phyloP scores from a whole-genome alignment of 352 stramenopile genomes.

The Pythium graminicola region DNA sequence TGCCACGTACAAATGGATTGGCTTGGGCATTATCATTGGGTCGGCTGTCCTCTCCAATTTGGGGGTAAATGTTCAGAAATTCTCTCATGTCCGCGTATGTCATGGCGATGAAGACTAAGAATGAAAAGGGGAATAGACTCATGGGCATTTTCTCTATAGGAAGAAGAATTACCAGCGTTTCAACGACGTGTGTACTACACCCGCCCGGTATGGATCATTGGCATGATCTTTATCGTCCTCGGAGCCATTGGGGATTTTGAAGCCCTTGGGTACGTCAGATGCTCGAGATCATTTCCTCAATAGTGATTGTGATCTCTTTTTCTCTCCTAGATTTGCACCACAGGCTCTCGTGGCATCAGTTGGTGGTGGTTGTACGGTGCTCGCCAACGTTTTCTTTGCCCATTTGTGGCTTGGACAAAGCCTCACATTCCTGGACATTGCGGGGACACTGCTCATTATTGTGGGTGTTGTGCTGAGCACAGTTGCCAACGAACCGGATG shows the following conservation, averaged over 20 bases:
- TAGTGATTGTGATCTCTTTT: too few relatives aligned
- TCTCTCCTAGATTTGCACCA: too few relatives aligned
- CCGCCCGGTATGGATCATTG: slow-evolving; percentile 86
- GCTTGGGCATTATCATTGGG: slow-evolving; percentile 66
- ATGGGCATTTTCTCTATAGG: too few relatives aligned
- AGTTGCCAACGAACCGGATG: slow-evolving; percentile 72
- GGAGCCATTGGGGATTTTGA: slow-evolving; percentile 85
- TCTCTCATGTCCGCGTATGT: slow-evolving; percentile 4
- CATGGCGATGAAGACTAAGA: too few relatives aligned
- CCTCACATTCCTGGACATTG: slow-evolving; percentile 54
- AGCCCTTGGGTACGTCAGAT: slow-evolving; percentile 81
- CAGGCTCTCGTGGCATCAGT: slow-evolving; percentile 85
- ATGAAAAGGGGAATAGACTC: too few relatives aligned
- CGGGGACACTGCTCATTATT: slow-evolving; percentile 74
- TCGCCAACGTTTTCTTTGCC: slow-evolving; percentile 84
- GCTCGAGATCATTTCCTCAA: too few relatives aligned
- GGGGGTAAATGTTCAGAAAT: slow-evolving; percentile 29
- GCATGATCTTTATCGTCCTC: slow-evolving; percentile 64
- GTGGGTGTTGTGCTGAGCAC: slow-evolving; percentile 77
- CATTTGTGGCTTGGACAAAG: slow-evolving; percentile 81
- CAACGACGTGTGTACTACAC: slow-evolving; percentile 83
- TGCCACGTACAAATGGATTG: slow-evolving; percentile 77
- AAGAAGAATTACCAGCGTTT: too few relatives aligned
- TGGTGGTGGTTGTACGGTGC: slow-evolving; percentile 76
- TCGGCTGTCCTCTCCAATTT: slow-evolving; percentile 84